Conservation (phyloP, 306 rosid species). For the Cucurbita moschata region DNA sequence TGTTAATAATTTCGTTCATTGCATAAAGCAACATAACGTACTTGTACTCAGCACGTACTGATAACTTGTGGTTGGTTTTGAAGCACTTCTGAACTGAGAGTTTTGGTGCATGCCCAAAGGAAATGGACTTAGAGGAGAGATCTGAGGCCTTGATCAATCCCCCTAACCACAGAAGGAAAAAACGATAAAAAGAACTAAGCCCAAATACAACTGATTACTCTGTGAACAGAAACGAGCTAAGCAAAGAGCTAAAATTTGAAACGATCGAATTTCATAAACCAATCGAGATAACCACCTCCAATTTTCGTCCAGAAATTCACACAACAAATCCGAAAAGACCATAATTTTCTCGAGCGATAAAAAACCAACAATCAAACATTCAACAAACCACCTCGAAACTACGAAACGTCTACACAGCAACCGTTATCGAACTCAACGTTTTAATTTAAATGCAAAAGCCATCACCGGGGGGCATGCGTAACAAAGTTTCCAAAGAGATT, state of each 20-base stretch:
- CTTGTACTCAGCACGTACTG: slow-evolving; percentile 58
- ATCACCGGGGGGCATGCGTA: too few species aligned
- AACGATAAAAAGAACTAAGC: background rate
- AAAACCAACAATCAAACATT: background rate
- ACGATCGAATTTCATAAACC: background rate
- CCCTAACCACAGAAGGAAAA: slow-evolving; percentile 18
- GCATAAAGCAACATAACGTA: slow-evolving; percentile 14
- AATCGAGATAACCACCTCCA: background rate
- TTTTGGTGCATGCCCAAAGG: slow-evolving; percentile 32
- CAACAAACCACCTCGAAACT: background rate
- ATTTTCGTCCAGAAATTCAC: background rate
- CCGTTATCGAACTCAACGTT: background rate
- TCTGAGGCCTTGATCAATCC: slow-evolving; percentile 43
- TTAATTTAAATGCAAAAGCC: background rate
- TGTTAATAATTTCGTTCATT: background rate
- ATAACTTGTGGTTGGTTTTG: slow-evolving; percentile 25
- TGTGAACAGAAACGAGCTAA: background rate
- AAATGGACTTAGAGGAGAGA: slow-evolving; percentile 24
- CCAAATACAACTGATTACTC: background rate
- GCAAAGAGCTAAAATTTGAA: background rate
- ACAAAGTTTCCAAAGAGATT: too few species aligned
- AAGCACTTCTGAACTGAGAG: slow-evolving; percentile 27
- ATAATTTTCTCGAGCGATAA: background rate
- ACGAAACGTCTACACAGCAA: background rate
- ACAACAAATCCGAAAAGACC: background rate